Evolutionary conservation across 2,329 filamentous ascomycete genomes (phyloP).

Genomic region (Fusarium floridanum): DNA sequence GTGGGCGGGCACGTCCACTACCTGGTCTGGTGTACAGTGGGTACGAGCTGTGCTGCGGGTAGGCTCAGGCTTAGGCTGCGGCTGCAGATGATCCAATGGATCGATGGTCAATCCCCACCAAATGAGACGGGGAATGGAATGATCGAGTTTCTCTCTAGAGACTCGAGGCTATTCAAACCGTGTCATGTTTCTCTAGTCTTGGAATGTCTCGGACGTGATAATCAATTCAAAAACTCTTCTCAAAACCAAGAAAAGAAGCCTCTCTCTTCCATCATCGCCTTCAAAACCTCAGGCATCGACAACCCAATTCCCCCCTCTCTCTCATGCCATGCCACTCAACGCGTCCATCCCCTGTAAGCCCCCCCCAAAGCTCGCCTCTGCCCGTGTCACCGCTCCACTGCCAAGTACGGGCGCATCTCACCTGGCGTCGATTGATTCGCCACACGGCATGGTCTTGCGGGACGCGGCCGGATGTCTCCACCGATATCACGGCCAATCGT

Average conservation of each 20-base stretch:
- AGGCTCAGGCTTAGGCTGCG: neutral
- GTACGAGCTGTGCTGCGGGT: conserved; percentile 6
- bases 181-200: neutral
- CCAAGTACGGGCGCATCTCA: neutral
- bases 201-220: neutral
- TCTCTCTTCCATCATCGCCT: neutral
- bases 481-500: conserved; percentile 37
- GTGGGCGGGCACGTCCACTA: conserved; percentile 1
- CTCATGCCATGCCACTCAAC: conserved; percentile 18
- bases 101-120: neutral
- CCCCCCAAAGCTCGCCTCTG: neutral
- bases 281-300: conserved; percentile 28
- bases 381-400: conserved; percentile 31
- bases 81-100: conserved; percentile 1
- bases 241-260: neutral
- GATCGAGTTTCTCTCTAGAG: neutral
- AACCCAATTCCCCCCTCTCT: conserved; percentile 1
- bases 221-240: neutral
- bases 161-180: neutral
- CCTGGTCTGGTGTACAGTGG: neutral
- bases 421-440: conserved; percentile 29
- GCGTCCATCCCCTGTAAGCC: conserved; percentile 8
- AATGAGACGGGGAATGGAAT: conserved; percentile 10
- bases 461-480: conserved; percentile 30
- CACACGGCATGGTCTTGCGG: conserved; percentile 30